Evolutionary conservation across 306 rosid species (phyloP), one percentile per base, ranked within the genome.

Genomic region (Sicyos edulis): DNA sequence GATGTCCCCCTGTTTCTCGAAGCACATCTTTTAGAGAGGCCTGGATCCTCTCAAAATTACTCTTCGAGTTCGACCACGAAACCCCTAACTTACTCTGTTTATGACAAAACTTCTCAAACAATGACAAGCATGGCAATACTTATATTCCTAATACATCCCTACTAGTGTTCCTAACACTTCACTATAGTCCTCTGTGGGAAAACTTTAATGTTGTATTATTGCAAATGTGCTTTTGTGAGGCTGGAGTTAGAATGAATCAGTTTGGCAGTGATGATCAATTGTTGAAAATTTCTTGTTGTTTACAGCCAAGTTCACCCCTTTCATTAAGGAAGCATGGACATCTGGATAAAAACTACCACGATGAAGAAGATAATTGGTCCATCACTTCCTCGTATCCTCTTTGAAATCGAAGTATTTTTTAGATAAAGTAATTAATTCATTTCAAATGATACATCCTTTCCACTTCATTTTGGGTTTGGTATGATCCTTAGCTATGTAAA

Each of bases 341-440:
- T 52, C 80, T 70, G 74, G 89, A 81, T 69, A 88, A 79, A 90
- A 90, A 90, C 81, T 89, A 88, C 68, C 80, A 70, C 8, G 96
- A 87, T 20, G 97, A 89, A 75, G 96, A 95, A 80, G 99, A 95
- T 75, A 84, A 70, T 86, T 91, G 86, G 86, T 95, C 99, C 69
- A 21, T 80, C 67, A 75, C 88, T 73, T 95, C 99, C 68, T 91
- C 97, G 96, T 95, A 95, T 95, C 99, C 99, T 60, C 4, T 16
- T 45, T 11, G 47, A 60, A 9, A 20, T 14, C 8, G 4, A 68
- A 22, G 12, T 42, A 14, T 1, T 59, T 26, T 32, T 60, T 50
- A 14, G 29, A 17, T 66, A 61, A 1, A 40, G 32, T 29, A 72
- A 7, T 61, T 61, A 29, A 22, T 6, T 15, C 44, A 7, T 65